Evolutionary conservation across 192 early-diverging fungal species (phyloP).

Genomic region (Spizellomyces sp.): DNA sequence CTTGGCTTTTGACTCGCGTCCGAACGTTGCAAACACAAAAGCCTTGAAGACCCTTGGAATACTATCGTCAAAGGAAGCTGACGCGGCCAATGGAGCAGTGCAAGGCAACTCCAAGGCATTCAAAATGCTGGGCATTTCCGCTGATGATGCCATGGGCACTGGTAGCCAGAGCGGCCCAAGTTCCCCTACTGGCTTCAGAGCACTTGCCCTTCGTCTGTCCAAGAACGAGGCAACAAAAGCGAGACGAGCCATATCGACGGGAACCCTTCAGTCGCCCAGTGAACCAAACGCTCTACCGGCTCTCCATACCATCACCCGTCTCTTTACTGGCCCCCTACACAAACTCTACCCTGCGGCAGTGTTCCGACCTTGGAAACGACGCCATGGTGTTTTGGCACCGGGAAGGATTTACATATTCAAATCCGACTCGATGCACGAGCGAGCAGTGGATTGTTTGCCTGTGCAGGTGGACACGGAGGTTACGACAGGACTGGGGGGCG

Average conservation of each 20-base stretch:
- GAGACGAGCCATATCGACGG: not conserved
- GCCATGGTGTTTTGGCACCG: not conserved
- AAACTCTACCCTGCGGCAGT: not conserved
- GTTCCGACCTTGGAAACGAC: not conserved
- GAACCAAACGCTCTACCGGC: not conserved
- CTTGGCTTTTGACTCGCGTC: not conserved
- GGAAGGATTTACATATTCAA: not conserved
- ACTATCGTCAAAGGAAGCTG: not conserved
- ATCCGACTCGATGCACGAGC: not conserved
- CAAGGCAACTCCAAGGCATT: not conserved
- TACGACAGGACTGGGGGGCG: not conserved
- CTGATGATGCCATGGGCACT: not conserved
- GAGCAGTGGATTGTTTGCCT: not conserved
- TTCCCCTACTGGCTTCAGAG: not conserved
- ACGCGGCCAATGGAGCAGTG: not conserved
- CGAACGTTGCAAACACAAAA: not conserved
- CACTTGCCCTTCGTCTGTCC: too few relatives aligned
- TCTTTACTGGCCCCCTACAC: not conserved
- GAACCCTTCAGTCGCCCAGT: not conserved
- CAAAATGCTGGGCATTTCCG: not conserved
- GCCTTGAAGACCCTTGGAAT: not conserved
- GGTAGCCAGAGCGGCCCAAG: not conserved
- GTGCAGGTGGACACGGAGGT: not conserved
- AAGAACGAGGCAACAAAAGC: too few relatives aligned
- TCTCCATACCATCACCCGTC: not conserved